These are phyloP conservation scores for Cardamine chenopodiifolia DNA, from an alignment of 345 rosid species.

Conservation along the genomic window DNA sequence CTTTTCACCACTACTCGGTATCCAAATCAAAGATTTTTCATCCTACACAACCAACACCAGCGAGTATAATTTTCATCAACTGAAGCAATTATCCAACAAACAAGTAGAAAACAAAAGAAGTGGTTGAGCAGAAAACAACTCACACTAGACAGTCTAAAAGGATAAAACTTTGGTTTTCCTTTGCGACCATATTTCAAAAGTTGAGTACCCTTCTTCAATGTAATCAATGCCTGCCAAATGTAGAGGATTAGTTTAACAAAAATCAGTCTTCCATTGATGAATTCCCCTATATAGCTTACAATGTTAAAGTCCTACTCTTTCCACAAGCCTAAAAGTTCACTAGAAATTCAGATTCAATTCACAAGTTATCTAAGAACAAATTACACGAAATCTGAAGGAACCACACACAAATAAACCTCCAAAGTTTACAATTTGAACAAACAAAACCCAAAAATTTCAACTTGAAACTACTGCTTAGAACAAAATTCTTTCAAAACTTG, in stretches of 20 bases:
- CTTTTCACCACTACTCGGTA: constrained; percentile 80
- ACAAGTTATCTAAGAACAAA: no score
- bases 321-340: constrained; percentile 7
- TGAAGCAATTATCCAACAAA: background rate
- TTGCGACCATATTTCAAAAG: constrained; percentile 92
- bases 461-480: background rate
- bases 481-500: background rate
- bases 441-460: background rate
- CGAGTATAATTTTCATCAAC: background rate
- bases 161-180: constrained; percentile 91
- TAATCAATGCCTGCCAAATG: constrained; percentile 68
- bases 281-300: background rate
- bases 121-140: constrained; percentile 42
- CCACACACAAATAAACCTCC: background rate
- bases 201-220: constrained; percentile 91
- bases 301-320: constrained; percentile 15
- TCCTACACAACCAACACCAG: constrained; percentile 56
- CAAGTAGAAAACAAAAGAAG: background rate
- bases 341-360: constrained; percentile 9
- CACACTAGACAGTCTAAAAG: constrained; percentile 89
- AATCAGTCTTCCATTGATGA: background rate
- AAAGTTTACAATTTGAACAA: constrained; percentile 2
- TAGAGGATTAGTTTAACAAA: background rate
- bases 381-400: constrained; percentile 1
- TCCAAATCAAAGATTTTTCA: constrained; percentile 88